Percentiles rank a stretch among this genome's conserved stretches.
Conservation (phyloP, 2,329 filamentous ascomycete species). For the Calonectria ilicicola region DNA sequence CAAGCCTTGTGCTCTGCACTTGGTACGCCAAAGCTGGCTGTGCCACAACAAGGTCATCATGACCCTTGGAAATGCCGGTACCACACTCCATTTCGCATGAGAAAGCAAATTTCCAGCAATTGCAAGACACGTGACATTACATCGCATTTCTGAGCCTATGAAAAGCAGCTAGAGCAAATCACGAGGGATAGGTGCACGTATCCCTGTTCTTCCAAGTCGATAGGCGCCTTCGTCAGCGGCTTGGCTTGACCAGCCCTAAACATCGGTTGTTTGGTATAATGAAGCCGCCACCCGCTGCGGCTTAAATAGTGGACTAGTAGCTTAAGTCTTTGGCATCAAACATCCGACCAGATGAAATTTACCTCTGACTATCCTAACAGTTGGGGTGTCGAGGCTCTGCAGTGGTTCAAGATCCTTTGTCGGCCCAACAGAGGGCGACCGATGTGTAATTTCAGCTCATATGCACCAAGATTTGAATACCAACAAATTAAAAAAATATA, state of each 20-base stretch:
- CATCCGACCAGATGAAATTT: not conserved
- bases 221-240: not conserved
- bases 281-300: not conserved
- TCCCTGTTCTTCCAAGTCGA: not conserved
- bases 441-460: too few species aligned
- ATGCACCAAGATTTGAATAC: too few species aligned
- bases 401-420: not conserved
- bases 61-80: too few species aligned
- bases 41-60: too few species aligned
- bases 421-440: too few species aligned
- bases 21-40: too few species aligned
- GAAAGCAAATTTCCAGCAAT: too few species aligned
- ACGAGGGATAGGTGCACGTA: conserved; percentile 7
- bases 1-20: not conserved
- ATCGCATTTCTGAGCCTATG: too few species aligned
- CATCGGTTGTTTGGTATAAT: not conserved
- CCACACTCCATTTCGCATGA: too few species aligned
- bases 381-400: not conserved
- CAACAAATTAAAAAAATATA: too few species aligned
- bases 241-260: conserved; percentile 7
- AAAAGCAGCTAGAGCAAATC: too few species aligned
- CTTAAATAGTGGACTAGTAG: not conserved
- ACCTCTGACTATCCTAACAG: not conserved
- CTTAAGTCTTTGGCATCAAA: not conserved
- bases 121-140: too few species aligned